Percentiles rank a stretch among this genome's conserved stretches.
Conservation (phyloP, 805 yeast genomes). For the Barnettozyma siamensis region DNA sequence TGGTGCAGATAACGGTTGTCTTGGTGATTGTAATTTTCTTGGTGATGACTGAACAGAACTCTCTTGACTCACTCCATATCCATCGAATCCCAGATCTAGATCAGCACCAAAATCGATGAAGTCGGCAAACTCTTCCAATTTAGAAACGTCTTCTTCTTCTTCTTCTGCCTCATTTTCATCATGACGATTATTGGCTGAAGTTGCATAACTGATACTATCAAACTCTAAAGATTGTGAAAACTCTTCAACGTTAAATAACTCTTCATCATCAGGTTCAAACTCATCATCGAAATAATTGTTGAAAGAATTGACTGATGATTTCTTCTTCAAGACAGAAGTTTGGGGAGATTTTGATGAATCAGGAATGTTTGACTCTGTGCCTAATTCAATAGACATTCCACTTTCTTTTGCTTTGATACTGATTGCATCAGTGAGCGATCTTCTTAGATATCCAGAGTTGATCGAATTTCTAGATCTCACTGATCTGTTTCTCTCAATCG, state of each 20-base stretch:
- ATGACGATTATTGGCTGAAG: not conserved
- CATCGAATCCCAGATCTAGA: slow-evolving; percentile 30
- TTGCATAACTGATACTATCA: slow-evolving; percentile 11
- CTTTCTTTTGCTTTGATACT: slow-evolving; percentile 36
- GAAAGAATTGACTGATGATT: slow-evolving; percentile 17
- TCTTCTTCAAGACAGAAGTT: slow-evolving; percentile 29
- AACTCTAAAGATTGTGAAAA: slow-evolving; percentile 20
- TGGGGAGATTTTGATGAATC: slow-evolving; percentile 33
- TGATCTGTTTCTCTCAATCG: slow-evolving; percentile 61
- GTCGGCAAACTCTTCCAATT: slow-evolving; percentile 40
- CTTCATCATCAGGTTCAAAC: slow-evolving; percentile 14
- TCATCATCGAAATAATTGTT: slow-evolving; percentile 6
- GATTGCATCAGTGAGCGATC: slow-evolving; percentile 26
- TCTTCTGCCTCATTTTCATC: not conserved
- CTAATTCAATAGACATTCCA: slow-evolving; percentile 44
- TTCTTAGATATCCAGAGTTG: slow-evolving; percentile 17
- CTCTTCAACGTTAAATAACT: slow-evolving; percentile 24
- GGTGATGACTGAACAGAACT: slow-evolving; percentile 8
- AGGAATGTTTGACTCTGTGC: slow-evolving; percentile 19
- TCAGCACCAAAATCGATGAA: slow-evolving; percentile 42
- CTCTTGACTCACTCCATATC: not conserved
- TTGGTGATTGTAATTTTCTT: not conserved
- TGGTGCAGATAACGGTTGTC: slow-evolving; percentile 11
- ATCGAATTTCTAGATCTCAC: slow-evolving; percentile 45
- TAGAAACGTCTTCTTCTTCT: slow-evolving; percentile 30